These are phyloP conservation scores for Plasmodium fragile DNA, from an alignment of 169 alveolate species.

Conservation along the genomic window DNA sequence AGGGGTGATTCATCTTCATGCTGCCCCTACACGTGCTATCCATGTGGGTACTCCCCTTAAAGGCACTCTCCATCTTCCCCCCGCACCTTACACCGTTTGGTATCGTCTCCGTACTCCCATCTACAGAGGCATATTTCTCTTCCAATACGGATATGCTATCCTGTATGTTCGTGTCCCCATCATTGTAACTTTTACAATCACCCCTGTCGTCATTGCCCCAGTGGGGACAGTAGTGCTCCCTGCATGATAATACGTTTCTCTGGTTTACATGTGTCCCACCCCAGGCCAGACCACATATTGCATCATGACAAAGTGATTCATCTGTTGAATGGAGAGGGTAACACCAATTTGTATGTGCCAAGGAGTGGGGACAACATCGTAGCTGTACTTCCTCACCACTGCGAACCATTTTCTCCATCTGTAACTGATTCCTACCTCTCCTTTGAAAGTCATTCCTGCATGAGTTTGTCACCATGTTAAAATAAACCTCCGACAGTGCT, in stretches of 20 bases:
- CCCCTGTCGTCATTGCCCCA: background rate
- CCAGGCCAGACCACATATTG: background rate
- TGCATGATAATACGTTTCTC: background rate
- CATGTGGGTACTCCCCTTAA: no score
- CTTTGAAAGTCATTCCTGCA: background rate
- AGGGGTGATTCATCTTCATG: background rate
- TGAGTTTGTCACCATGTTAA: background rate
- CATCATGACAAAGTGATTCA: background rate
- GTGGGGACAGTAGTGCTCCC: background rate
- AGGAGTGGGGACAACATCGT: background rate
- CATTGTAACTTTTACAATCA: background rate
- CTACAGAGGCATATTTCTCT: background rate
- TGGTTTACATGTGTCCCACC: background rate
- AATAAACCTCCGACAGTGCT: background rate
- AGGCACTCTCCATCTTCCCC: background rate
- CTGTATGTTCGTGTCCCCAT: slow-evolving; percentile 26
- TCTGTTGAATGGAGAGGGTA: background rate
- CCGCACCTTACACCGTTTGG: background rate
- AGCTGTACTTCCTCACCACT: background rate
- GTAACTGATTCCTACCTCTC: background rate
- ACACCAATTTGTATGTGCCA: background rate
- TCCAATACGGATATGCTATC: slow-evolving; percentile 24
- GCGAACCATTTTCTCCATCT: background rate
- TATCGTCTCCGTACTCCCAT: slow-evolving; percentile 47
- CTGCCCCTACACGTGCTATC: no score